Percentiles rank a stretch among this genome's conserved stretches.
Evolutionary conservation across 139 green algal genomes (phyloP).

Genomic region (Micromonas commoda): DNA sequence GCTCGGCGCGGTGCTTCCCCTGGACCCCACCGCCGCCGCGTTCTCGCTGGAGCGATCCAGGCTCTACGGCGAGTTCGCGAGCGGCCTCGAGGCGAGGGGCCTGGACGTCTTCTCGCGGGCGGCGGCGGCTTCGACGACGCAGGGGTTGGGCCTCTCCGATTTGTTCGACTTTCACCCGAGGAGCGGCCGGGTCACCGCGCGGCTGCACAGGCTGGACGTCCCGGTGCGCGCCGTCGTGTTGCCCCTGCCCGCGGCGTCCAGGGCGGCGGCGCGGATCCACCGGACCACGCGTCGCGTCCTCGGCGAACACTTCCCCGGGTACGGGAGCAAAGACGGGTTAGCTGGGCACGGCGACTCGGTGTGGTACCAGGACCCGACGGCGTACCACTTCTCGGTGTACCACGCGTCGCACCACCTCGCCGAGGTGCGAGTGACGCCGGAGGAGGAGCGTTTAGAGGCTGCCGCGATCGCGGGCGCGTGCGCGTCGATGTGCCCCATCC

Average conservation of each 20-base stretch:
- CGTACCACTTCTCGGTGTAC: background rate
- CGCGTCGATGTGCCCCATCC: background rate
- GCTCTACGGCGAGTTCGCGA: background rate
- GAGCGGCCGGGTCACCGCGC: background rate
- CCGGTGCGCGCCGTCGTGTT: background rate
- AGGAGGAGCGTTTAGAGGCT: background rate
- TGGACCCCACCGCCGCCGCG: too few relatives aligned
- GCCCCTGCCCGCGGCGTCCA: background rate
- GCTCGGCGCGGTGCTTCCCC: too few relatives aligned
- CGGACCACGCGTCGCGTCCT: background rate
- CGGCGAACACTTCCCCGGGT: background rate
- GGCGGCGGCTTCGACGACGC: background rate
- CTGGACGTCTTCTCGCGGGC: background rate
- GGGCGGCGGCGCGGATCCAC: background rate
- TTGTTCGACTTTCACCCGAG: background rate
- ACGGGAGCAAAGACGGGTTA: too few relatives aligned
- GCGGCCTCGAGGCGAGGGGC: background rate
- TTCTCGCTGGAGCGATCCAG: too few relatives aligned
- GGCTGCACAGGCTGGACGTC: background rate
- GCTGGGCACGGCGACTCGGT: too few relatives aligned
- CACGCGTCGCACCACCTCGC: background rate
- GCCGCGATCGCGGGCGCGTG: background rate
- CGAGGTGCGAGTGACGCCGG: too few relatives aligned
- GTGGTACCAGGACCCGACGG: background rate
- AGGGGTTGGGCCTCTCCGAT: background rate